A percentile compares a stretch with the other conserved stretches of the same genome.
phyloP scores from a whole-genome alignment of 2,329 filamentous ascomycete genomes.

The Phialophora expanda region DNA sequence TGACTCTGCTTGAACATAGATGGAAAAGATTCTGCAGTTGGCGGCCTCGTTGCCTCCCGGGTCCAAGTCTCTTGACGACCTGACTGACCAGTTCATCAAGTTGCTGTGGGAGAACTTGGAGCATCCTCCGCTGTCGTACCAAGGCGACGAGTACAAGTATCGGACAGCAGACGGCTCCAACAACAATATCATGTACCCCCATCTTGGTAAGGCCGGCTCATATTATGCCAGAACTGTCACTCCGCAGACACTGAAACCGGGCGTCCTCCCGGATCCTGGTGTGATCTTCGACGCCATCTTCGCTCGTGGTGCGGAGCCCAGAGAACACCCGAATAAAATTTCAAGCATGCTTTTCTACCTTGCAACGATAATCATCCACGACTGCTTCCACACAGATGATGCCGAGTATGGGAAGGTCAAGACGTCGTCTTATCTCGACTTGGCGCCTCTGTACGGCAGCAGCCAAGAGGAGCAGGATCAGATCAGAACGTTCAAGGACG shows the following conservation, averaged over 20 bases:
- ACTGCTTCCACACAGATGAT: conserved; percentile 67
- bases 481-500: conserved; percentile 65
- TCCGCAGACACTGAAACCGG: conserved; percentile 59
- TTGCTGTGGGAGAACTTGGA: conserved; percentile 44
- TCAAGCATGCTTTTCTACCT: conserved; percentile 74
- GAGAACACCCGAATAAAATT: conserved; percentile 68
- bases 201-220: conserved; percentile 65
- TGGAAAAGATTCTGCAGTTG: conserved; percentile 40
- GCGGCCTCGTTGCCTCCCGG: conserved; percentile 39
- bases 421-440: conserved; percentile 73
- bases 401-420: conserved; percentile 65
- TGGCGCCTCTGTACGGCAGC: conserved; percentile 71
- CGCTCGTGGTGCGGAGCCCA: conserved; percentile 56
- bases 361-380: conserved; percentile 66
- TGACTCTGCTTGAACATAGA: conserved; percentile 23
- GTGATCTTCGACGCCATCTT: conserved; percentile 70
- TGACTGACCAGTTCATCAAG: conserved; percentile 42
- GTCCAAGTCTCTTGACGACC: conserved; percentile 39
- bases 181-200: conserved; percentile 62
- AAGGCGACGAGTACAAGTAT: conserved; percentile 44
- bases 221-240: conserved; percentile 68
- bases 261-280: conserved; percentile 65
- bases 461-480: conserved; percentile 63
- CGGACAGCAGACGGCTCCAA: conserved; percentile 43
- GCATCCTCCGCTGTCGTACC: conserved; percentile 44